These are phyloP conservation scores for Ogataea philodendri DNA, from an alignment of 805 yeast species.

Conservation along the genomic window DNA sequence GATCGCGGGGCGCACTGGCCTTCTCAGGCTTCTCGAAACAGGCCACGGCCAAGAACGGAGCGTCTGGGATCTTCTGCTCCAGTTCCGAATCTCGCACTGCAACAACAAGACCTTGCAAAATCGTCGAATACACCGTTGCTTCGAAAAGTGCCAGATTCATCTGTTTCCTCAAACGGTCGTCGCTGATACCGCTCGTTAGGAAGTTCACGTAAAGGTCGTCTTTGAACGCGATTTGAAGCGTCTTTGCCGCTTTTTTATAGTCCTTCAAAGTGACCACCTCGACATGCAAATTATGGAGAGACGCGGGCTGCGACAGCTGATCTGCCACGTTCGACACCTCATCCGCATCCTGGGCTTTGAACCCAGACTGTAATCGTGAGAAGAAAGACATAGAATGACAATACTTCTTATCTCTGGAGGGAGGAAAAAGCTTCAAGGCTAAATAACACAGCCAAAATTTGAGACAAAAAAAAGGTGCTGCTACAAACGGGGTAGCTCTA, in stretches of 20 bases:
- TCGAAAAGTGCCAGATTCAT: constrained; percentile 53
- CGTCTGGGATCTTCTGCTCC: constrained; percentile 37
- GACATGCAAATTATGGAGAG: constrained; percentile 22
- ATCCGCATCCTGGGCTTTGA: constrained; percentile 12
- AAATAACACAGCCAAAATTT: constrained; percentile 1
- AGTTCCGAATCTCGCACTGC: constrained; percentile 49
- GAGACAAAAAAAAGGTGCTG: too few relatives aligned
- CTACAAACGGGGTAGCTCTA: too few relatives aligned
- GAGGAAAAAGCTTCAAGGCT: not conserved
- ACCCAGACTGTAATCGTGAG: constrained; percentile 19
- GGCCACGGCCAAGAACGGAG: constrained; percentile 54
- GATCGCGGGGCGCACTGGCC: constrained; percentile 16
- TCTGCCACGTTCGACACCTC: not conserved
- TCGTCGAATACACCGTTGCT: constrained; percentile 49
- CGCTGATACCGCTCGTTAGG: constrained; percentile 42
- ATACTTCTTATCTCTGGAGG: constrained; percentile 2
- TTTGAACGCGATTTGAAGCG: constrained; percentile 51
- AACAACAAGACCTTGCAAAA: constrained; percentile 49
- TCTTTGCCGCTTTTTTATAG: constrained; percentile 54
- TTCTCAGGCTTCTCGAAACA: constrained; percentile 42
- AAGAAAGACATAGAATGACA: constrained; percentile 19
- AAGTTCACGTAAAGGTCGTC: constrained; percentile 55
- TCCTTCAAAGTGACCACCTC: constrained; percentile 39
- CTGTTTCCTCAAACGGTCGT: constrained; percentile 37
- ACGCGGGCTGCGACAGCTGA: constrained; percentile 2